Base-by-base conservation (phyloP, 495 filamentous ascomycete species). In the Trichoderma asperelloides region DNA sequence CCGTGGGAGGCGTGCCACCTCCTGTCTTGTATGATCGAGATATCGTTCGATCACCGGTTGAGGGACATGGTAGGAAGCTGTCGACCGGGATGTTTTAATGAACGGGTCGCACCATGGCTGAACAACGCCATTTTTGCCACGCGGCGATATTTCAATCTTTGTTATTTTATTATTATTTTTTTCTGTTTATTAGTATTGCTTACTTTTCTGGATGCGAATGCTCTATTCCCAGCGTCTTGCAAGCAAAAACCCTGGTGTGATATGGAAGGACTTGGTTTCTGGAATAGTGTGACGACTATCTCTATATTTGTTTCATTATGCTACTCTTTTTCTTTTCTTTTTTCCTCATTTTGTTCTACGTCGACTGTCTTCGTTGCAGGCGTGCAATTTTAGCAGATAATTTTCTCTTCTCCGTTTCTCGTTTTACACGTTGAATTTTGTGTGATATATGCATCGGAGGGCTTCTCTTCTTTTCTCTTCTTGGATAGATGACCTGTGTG, bases 61-160 rank as follows among this genome's bases (percentile, higher is more conserved):
- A 41, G 39, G 66, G 66, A 12, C 55, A 39, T 18, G 47, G 40
- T 5, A 40, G n/a, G 13, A 51, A 81, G 62, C 77, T 74, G 27
- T 69, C 78, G 66, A 82, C 78, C 45, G 80, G 80, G 1, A 70
- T 84, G 66, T 75, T 73, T 57, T 73, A 73, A 80, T 75, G 68
- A 80, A 80, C 73, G 79, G 33, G 5, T 3, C 33, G 33, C 33
- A 37, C 2, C 33, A 37, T 37, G 33, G 2, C 33, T 37, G 9
- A 37, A 37, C 33, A 8, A 37, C 5, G 33, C 2, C 33, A 4
- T 8, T 37, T 37, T 37, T 8, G 33, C 33, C 33, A 7, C 33
- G 9, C 33, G 9, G 2, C 33, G 33, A 37, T 8, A 7, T 37
- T 37, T 37, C 9, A 4, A 37, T 37, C 5, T 45, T 45, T 15